Conservation (phyloP, 2,329 filamentous ascomycete genomes). For the Pseudogymnoascus destructans region DNA sequence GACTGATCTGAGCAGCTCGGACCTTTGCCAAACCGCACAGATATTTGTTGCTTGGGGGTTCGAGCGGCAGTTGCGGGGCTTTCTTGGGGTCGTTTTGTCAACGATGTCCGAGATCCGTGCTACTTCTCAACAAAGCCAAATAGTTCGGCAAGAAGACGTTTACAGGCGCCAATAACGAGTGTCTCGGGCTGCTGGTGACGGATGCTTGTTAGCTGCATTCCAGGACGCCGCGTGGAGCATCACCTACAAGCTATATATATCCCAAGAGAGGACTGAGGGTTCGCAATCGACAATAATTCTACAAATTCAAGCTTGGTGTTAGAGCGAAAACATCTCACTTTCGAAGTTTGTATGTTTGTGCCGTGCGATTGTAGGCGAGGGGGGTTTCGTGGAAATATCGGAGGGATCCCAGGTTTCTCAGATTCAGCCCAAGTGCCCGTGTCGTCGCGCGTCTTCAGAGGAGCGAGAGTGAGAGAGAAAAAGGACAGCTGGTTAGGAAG, state of each 20-base stretch:
- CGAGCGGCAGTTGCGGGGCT: neutral
- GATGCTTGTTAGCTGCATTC: neutral
- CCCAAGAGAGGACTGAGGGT: neutral
- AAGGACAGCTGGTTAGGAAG: neutral
- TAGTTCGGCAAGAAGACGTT: neutral
- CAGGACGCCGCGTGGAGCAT: neutral
- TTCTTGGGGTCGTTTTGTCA: neutral
- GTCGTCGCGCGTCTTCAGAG: neutral
- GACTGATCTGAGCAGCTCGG: neutral
- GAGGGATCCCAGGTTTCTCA: neutral
- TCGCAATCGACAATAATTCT: constrained; percentile 1
- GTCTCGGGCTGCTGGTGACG: neutral
- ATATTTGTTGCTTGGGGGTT: neutral
- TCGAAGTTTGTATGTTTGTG: neutral
- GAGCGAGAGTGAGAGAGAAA: neutral
- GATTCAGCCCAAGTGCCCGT: neutral
- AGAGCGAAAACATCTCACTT: neutral
- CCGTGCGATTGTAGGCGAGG: constrained; percentile 2
- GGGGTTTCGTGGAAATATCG: neutral
- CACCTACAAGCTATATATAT: constrained; percentile 2
- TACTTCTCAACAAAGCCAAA: neutral
- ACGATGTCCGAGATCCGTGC: neutral
- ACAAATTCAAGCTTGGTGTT: constrained; percentile 1
- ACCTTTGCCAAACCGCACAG: neutral
- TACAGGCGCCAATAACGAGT: neutral